phyloP scores from a whole-genome alignment of 495 filamentous ascomycete species.

The Hypomontagnella submonticulosa region DNA sequence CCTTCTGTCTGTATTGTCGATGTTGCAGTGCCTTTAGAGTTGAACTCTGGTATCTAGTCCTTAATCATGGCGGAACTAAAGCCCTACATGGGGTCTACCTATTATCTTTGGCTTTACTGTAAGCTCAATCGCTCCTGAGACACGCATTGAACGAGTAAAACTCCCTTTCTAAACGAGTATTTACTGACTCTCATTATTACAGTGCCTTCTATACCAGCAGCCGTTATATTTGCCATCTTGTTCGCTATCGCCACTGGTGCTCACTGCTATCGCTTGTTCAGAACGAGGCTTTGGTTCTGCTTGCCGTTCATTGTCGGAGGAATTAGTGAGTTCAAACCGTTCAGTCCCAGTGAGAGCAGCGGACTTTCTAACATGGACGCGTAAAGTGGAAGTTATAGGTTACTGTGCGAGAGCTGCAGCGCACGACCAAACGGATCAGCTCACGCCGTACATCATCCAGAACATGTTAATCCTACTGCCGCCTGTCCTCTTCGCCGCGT shows the following conservation, averaged over 20 bases:
- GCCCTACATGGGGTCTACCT: slow-evolving; percentile 40
- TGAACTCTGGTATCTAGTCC: too few species aligned
- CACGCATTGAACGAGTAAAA: too few species aligned
- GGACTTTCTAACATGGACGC: slow-evolving; percentile 13
- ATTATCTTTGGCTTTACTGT: slow-evolving; percentile 64
- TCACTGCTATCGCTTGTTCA: slow-evolving; percentile 60
- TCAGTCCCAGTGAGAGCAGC: background rate
- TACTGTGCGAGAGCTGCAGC: slow-evolving; percentile 53
- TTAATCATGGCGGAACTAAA: slow-evolving; percentile 37
- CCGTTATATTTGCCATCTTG: slow-evolving; percentile 62
- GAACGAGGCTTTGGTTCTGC: slow-evolving; percentile 64
- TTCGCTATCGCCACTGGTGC: slow-evolving; percentile 56
- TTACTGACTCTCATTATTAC: too few species aligned
- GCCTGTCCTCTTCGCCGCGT: slow-evolving; percentile 56
- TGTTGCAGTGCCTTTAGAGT: background rate
- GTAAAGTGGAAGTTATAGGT: slow-evolving; percentile 60
- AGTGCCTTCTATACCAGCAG: slow-evolving; percentile 60
- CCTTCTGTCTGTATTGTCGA: background rate
- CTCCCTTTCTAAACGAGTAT: too few species aligned
- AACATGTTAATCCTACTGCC: slow-evolving; percentile 54
- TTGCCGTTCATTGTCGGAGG: slow-evolving; percentile 66
- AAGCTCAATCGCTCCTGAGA: too few species aligned
- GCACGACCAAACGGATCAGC: slow-evolving; percentile 29
- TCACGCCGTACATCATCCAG: slow-evolving; percentile 37
- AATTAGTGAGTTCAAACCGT: slow-evolving; percentile 53